A percentile compares a stretch with the other conserved stretches of the same genome.
These are phyloP conservation scores for Diplodia intermedia DNA, from an alignment of 2,329 filamentous ascomycete species.

Conservation along the genomic window DNA sequence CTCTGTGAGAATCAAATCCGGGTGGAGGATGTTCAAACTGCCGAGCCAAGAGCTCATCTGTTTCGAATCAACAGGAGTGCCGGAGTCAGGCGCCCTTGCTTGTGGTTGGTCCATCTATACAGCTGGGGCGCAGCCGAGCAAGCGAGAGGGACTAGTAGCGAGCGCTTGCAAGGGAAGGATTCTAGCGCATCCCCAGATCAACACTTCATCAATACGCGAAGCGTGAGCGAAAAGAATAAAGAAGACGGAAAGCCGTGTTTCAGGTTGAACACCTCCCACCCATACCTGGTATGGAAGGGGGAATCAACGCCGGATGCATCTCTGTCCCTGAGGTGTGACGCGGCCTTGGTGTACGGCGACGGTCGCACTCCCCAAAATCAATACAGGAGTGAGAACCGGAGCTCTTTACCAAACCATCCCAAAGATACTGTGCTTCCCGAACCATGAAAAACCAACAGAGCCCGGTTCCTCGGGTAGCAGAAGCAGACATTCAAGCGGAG, in stretches of 20 bases:
- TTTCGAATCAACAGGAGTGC: background rate
- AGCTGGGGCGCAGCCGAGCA: background rate
- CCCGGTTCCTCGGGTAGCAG: too few species aligned
- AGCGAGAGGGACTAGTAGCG: background rate
- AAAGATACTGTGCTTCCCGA: too few species aligned
- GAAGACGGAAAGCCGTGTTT: conserved; percentile 8
- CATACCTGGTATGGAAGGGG: background rate
- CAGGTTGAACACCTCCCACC: background rate
- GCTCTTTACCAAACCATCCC: too few species aligned
- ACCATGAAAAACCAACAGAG: too few species aligned
- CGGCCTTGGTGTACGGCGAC: background rate
- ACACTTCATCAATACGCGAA: background rate
- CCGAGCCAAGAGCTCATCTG: conserved; percentile 2
- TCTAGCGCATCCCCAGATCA: background rate
- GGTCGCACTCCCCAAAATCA: background rate
- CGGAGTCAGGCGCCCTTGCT: background rate
- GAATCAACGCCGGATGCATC: background rate
- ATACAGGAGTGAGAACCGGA: background rate
- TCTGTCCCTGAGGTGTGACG: background rate
- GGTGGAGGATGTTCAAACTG: conserved; percentile 1
- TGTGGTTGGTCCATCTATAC: background rate
- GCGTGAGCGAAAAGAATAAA: background rate
- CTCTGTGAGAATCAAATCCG: background rate
- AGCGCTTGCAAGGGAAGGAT: background rate
- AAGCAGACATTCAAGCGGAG: too few species aligned